A percentile compares a stretch with the other conserved stretches of the same genome.
Conservation (phyloP, 1,284 basidiomycete genomes). For the Ceratorhiza oryzae-sativae region DNA sequence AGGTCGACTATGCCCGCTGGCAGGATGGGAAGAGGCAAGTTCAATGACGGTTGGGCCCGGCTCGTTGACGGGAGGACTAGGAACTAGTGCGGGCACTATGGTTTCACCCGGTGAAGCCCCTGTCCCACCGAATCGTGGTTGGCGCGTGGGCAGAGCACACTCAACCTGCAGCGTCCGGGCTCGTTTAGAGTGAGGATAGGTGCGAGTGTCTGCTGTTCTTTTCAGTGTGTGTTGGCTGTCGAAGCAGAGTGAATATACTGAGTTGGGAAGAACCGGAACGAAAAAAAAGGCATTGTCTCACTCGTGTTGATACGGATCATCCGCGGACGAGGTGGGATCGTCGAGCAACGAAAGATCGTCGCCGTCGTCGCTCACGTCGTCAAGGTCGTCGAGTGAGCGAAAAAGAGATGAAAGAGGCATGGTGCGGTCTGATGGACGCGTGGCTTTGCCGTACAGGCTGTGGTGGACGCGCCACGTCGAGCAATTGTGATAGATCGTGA, state of each 20-base stretch:
- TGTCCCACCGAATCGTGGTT: constrained; percentile 39
- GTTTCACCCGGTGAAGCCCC: constrained; percentile 38
- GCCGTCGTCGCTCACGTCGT: constrained; percentile 10
- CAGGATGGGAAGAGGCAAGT: constrained; percentile 17
- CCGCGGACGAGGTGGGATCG: not conserved
- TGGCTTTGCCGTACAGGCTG: constrained; percentile 25
- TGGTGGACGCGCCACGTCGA: constrained; percentile 38
- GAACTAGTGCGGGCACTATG: constrained; percentile 6
- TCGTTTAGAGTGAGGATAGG: constrained; percentile 21
- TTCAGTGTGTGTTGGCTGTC: constrained; percentile 22
- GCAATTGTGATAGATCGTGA: constrained; percentile 39
- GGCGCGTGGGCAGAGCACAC: constrained; percentile 30
- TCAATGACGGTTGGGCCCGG: not conserved
- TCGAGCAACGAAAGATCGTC: not conserved
- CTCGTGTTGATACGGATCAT: constrained; percentile 14
- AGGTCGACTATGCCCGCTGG: not conserved
- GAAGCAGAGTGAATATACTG: not conserved
- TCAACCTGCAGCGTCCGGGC: constrained; percentile 1
- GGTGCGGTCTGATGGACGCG: constrained; percentile 10
- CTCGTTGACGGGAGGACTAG: constrained; percentile 6
- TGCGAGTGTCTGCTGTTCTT: constrained; percentile 11
- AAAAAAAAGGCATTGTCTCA: constrained; percentile 21
- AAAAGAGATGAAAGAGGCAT: constrained; percentile 38
- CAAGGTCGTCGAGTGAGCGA: constrained; percentile 29
- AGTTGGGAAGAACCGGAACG: constrained; percentile 8